Conservation (phyloP, 176 grass and related monocot genomes). For the Eleusine coracana region DNA sequence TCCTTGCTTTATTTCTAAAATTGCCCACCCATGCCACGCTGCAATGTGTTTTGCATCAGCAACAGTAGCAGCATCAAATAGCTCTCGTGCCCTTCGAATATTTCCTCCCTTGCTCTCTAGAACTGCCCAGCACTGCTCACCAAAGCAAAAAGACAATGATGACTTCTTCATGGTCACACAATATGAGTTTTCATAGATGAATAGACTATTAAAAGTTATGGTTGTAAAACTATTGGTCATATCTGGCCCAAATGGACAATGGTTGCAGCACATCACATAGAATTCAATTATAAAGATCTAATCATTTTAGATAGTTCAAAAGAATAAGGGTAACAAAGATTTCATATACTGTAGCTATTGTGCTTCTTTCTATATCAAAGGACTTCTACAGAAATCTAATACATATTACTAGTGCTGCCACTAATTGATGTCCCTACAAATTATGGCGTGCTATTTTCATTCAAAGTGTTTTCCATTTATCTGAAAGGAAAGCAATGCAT, state of each 20-base stretch:
- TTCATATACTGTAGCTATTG: neutral
- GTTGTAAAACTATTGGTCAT: neutral
- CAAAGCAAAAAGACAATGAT: conserved; percentile 34
- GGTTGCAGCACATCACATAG: neutral
- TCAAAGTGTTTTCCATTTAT: neutral
- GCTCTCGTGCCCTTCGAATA: conserved; percentile 78
- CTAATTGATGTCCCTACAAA: neutral
- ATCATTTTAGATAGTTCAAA: neutral
- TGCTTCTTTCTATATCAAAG: neutral
- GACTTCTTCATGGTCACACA: neutral
- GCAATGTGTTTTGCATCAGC: conserved; percentile 87
- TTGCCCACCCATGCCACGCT: conserved; percentile 98
- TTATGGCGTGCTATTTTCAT: neutral
- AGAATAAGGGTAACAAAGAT: neutral
- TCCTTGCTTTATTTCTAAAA: conserved; percentile 96
- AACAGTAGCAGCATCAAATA: conserved; percentile 95
- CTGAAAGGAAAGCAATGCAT: neutral
- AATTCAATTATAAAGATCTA: conserved; percentile 2
- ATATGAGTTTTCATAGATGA: neutral
- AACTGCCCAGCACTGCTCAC: conserved; percentile 93
- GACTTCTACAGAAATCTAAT: neutral
- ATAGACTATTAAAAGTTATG: neutral
- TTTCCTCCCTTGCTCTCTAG: conserved; percentile 87
- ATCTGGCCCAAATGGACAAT: neutral
- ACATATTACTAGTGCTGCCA: neutral